Evolutionary conservation across 179 eudicot genomes (phyloP), one percentile per base, ranked within the genome.

Genomic region (Beta lomatogona): DNA sequence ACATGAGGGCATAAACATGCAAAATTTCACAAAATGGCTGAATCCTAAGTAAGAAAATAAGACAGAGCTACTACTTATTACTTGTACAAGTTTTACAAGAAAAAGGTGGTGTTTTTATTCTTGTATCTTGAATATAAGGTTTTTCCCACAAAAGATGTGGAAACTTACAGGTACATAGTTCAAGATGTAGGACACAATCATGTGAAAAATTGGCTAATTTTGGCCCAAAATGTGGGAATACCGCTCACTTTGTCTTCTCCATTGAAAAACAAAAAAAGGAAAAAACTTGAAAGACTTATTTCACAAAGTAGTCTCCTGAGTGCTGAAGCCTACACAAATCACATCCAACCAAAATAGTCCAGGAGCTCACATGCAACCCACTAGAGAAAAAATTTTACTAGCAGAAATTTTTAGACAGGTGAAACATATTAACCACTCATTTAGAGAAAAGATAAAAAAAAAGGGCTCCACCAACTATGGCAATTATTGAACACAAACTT

Each of bases 311-410:
- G 44, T 70, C 48, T 58, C 54, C 78, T 31, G 36, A 80, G 31
- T 65, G 71, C n/a, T 65, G 69, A 59, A 52, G 46, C 76, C 79
- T 53, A 80, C 80, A 76, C 36, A 69, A 73, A 76, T 76, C 58
- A 18, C 22, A 76, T 76, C n/a, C 72, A 66, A 76, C 74, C 76
- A 63, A 73, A 50, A 77, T 53, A 80, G 69, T 73, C 48, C 54
- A 76, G 73, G 61, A 69, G 59, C 18, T 71, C 81, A 80, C 75
- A 80, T 80, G 83, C 81, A 70, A 64, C 48, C 81, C 83, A 70
- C 83, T 70, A 55, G 14, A 71, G 44, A 71, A 63, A 75, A 80
- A 50, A 9, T 3, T 76, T 79, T 59, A 28, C 68, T 53, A 28
- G 21, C 11, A 57, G 64, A 16, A 72, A 2, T 19, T 57, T 57